Evolutionary conservation across 2,329 filamentous ascomycete species (phyloP), one percentile per base, ranked within the genome.

Genomic region (Colletotrichum truncatum): DNA sequence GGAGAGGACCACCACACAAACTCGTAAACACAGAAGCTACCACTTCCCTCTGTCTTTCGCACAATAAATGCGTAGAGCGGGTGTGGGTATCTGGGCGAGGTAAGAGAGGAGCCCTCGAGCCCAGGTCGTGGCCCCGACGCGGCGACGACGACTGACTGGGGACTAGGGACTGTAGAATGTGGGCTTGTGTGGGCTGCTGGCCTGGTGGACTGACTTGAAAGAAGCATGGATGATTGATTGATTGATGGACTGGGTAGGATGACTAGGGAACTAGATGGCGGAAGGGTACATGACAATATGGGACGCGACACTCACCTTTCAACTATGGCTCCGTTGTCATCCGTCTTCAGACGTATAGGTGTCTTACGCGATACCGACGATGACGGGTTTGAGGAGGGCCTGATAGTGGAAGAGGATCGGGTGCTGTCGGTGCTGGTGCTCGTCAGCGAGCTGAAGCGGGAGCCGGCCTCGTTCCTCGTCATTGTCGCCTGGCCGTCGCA

Each of bases 341-440:
- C 83, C 51, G 70, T 73, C 68, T 70, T 73, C 52, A 77, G 67
- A 61, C 73, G 72, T 68, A 72, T 72, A n/a, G 71, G 72, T 28
- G 68, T 18, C 64, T 73, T 36, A 73, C 71, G 68, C 49, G 79
- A 75, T 36, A 74, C 72, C 30, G 74, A 72, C 58, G 74, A 72
- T 64, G 70, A 75, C 65, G 75, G 71, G 61, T 72, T 74, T 53
- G 77, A 78, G n/a, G n/a, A n/a, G 60, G 83, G 83, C 77, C 84
- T 88, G 70, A 89, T 80, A 38, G 91, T 93, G 73, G 88, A 85
- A 73, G 84, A 85, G 67, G 90, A 92, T 72, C 86, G 85, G 78
- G 85, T 87, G 81, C 89, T 92, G 72, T 88, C 85, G 73, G 86
- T 87, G 80, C 86, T 88, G 69, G 86, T 86, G 83, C 87, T 89